phyloP scores from a whole-genome alignment of 2,329 filamentous ascomycete species.

The Purpureocillium takamizusanense region DNA sequence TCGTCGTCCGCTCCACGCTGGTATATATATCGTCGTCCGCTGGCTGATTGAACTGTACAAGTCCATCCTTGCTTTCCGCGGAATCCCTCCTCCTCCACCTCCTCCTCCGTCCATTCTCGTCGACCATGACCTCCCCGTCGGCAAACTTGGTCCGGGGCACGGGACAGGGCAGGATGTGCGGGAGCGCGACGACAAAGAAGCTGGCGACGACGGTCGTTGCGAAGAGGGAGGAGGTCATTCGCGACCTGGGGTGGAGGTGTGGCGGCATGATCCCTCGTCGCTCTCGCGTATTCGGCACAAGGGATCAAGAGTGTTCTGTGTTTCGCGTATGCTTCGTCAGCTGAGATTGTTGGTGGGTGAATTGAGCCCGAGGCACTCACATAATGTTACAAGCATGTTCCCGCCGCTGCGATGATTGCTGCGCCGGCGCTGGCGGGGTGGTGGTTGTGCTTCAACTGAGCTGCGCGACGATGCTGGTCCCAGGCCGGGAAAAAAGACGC shows the following conservation, averaged over 20 bases:
- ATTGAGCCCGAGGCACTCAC: constrained; percentile 7
- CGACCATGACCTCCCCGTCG: constrained; percentile 51
- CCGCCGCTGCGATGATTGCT: constrained; percentile 1
- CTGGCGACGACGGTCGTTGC: constrained; percentile 83
- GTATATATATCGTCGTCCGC: constrained; percentile 24
- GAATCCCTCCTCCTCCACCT: constrained; percentile 31
- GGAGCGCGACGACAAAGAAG: constrained; percentile 85
- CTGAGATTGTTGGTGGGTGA: not conserved
- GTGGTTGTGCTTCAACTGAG: constrained; percentile 1
- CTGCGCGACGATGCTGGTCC: not conserved
- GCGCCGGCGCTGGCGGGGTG: not conserved
- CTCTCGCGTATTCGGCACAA: constrained; percentile 1
- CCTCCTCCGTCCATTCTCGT: constrained; percentile 34
- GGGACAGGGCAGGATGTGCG: constrained; percentile 86
- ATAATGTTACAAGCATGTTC: constrained; percentile 11
- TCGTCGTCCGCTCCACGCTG: constrained; percentile 35
- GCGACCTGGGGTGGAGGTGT: constrained; percentile 86
- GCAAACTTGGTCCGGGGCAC: constrained; percentile 67
- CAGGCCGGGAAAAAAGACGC: constrained; percentile 5
- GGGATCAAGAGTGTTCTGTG: constrained; percentile 2
- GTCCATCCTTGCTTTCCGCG: constrained; percentile 32
- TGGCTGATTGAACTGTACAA: constrained; percentile 37
- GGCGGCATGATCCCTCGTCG: constrained; percentile 55
- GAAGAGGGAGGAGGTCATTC: constrained; percentile 89
- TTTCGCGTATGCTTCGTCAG: constrained; percentile 1